Base-by-base conservation (phyloP, 495 filamentous ascomycete genomes). In the Terfezia boudieri region DNA sequence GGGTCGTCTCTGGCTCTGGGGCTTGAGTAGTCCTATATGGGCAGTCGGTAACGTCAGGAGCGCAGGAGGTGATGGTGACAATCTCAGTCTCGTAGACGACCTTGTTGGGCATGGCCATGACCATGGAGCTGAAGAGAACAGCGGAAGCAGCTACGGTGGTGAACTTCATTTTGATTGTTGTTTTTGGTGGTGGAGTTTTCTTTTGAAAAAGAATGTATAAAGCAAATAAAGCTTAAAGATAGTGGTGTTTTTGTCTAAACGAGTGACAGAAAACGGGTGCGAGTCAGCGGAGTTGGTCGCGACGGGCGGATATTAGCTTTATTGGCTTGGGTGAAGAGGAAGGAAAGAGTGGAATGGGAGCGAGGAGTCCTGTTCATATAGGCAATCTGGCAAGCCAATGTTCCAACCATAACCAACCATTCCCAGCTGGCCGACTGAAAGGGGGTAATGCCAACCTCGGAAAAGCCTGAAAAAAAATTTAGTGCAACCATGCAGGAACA, bases 251-350 rank as follows among this genome's bases (percentile, higher is more conserved):
- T 20, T 36, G 72, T 75, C 75, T 73, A 75, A 64, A 77, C 73
- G 74, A 76, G 73, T 72, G 75, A 74, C 73, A 71, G 74, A 73
- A 73, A 72, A 73, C 53, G 63, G 57, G 65, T 68, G 61, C 58
- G 38, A 52, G 53, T 36, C 16, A 38, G 53, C 17, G 38, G 58
- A 55, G 37, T 51, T 54, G 50, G 48, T 57, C 43, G 61, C 61
- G 55, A 55, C 50, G 59, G 61, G 60, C 61, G 59, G 67, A 68
- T 64, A 65, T 67, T 66, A 64, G 65, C 62, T 66, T 59, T 67
- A 67, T 64, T 62, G 68, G 67, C 71, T 74, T 67, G 74, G 69
- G 70, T 71, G 66, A 69, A 60, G 70, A 68, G 61, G 63, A 68
- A 66, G 64, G 66, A 66, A 60, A 66, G 56, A 61, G 56, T 51